These are phyloP conservation scores for Tylopilus cervinicoccineus DNA, from an alignment of 768 basidiomycete genomes.

Conservation along the genomic window DNA sequence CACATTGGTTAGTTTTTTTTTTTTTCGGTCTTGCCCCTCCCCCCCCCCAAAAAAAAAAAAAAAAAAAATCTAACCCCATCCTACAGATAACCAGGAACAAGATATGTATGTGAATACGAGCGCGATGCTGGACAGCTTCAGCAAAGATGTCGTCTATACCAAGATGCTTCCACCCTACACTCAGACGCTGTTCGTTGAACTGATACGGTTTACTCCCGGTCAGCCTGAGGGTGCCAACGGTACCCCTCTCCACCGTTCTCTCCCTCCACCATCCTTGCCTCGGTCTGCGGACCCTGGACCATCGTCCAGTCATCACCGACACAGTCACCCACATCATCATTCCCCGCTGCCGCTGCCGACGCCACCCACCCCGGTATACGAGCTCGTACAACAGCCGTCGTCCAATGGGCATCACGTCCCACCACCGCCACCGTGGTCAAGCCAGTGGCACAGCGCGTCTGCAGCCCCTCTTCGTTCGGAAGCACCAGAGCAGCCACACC, in stretches of 20 bases:
- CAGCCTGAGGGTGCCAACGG: constrained; percentile 28
- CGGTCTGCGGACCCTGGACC: constrained; percentile 28
- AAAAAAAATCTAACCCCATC: constrained; percentile 12
- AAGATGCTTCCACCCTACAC: constrained; percentile 60
- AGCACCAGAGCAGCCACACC: constrained; percentile 19
- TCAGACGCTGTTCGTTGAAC: constrained; percentile 71
- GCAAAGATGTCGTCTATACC: constrained; percentile 68
- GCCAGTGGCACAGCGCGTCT: constrained; percentile 25
- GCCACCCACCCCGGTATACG: constrained; percentile 33
- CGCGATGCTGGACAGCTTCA: constrained; percentile 71
- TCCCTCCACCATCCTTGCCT: constrained; percentile 13
- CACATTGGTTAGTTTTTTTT: constrained; percentile 46
- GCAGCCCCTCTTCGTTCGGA: constrained; percentile 20
- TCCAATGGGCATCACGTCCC: constrained; percentile 33
- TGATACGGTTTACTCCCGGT: constrained; percentile 44
- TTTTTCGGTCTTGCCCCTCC: constrained; percentile 1
- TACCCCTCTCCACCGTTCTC: constrained; percentile 13
- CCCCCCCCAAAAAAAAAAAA: too few species aligned
- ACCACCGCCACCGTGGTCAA: constrained; percentile 34
- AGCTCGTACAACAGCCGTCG: constrained; percentile 28
- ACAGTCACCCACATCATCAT: constrained; percentile 29
- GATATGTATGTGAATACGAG: constrained; percentile 69
- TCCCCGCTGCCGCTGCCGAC: constrained; percentile 30
- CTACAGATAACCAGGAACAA: constrained; percentile 40
- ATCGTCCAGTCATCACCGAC: constrained; percentile 28